Conservation (phyloP, 78 protist genomes). For the Chrysochromulina tobinii region DNA sequence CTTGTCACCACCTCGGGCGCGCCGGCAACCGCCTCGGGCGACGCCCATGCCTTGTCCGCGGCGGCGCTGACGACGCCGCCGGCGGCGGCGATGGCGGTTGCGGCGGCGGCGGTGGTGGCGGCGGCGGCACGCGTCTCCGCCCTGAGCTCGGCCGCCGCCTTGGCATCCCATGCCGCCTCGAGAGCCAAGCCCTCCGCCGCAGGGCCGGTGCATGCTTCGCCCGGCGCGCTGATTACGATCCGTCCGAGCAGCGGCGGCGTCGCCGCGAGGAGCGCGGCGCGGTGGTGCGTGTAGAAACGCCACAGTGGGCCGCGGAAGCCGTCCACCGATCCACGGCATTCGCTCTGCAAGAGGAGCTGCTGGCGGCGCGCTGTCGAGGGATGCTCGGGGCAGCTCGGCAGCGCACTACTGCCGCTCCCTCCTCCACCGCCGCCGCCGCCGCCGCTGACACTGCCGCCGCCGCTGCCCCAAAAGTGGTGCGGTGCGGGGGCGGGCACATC, state of each 20-base stretch:
- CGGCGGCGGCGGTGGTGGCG: too few relatives aligned
- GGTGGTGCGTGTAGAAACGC: not conserved
- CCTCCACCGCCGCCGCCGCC: not conserved
- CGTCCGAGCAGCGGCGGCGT: not conserved
- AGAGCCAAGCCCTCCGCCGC: not conserved
- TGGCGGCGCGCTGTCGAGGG: not conserved
- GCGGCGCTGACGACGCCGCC: too few relatives aligned
- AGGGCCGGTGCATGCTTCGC: not conserved
- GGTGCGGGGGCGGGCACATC: not conserved
- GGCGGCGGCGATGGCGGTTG: too few relatives aligned
- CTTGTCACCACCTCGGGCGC: too few relatives aligned
- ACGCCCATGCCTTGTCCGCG: too few relatives aligned
- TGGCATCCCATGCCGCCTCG: too few relatives aligned
- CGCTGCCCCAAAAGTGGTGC: not conserved
- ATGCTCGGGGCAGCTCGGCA: too few relatives aligned
- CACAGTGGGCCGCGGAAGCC: slow-evolving; percentile 5
- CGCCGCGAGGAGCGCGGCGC: not conserved
- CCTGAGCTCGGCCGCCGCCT: too few relatives aligned
- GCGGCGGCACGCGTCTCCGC: too few relatives aligned
- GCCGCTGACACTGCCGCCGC: not conserved
- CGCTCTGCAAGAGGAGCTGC: not conserved
- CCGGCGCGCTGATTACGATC: not conserved
- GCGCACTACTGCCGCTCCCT: too few relatives aligned
- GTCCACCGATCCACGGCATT: not conserved
- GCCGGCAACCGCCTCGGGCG: too few relatives aligned